Base-by-base conservation (phyloP, 1,284 basidiomycete genomes). In the Taiwanofungus camphoratus region DNA sequence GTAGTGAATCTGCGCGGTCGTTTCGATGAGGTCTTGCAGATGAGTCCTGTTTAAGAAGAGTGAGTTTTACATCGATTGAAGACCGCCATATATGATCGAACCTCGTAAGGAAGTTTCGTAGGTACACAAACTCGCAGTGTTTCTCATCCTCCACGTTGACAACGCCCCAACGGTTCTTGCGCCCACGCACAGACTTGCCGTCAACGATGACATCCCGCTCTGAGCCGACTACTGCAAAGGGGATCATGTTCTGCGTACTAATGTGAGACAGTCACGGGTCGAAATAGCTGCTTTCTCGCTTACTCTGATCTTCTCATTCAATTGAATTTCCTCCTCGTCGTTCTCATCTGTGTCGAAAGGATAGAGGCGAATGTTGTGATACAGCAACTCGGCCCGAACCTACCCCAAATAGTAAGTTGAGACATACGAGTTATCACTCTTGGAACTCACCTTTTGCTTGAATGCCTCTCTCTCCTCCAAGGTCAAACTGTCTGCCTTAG, bases 1-100 rank as follows among this genome's bases (percentile, higher is more conserved):
- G 69, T 99, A 99, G 70, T 99, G 96, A 64, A 96, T 96, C 68
- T 95, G 90, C 6, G 94, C 91, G 2, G 95, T 99, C 43, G 95
- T 97, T 75, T 99, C 95, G 64, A 99, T 98, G 57, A 99, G 71
- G 64, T 99, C 96, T 68, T 99, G 96, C 58, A 99, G 70, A 69
- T 99, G 95, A 23, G 95, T 95, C 66, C 93, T 87, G 46, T 33
- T 40, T 16, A 27, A 32, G 20, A 40, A 20, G 7, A 22, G 32
- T 39, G 16, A 29, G 20, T 5, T 5, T 38, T 45, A 42, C n/a
- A n/a, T n/a, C n/a, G 26, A 31, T 29, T 30, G 5, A 20, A 12
- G 5, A 9, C 19, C 6, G 30, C 3, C 11, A 22, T 24, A 15
- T 24, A 21, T 27, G 23, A 6, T 54, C 77, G 32, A 43, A 87